Percentiles rank a stretch among this genome's conserved stretches.
These are phyloP conservation scores for Thelephora terrestris DNA, from an alignment of 1,284 basidiomycete species.

Conservation along the genomic window DNA sequence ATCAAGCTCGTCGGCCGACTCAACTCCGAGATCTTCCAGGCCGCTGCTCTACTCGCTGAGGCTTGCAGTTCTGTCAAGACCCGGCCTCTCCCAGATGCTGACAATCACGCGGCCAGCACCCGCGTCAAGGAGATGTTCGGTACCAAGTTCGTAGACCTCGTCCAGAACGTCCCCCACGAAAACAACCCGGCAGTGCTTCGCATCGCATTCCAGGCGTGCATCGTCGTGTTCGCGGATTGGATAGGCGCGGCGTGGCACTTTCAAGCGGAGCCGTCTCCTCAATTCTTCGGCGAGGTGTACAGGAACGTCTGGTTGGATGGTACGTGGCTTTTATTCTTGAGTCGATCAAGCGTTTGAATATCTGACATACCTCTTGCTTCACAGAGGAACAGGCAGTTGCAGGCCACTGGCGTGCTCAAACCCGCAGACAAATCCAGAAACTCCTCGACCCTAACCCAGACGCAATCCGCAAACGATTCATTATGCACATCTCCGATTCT, in stretches of 20 bases:
- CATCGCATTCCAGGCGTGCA: slow-evolving; percentile 37
- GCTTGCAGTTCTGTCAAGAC: slow-evolving; percentile 5
- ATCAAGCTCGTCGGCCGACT: slow-evolving; percentile 10
- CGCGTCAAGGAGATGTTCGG: slow-evolving; percentile 24
- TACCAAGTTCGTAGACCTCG: slow-evolving; percentile 24
- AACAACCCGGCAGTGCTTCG: slow-evolving; percentile 40
- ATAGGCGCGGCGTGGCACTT: slow-evolving; percentile 42
- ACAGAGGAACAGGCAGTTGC: slow-evolving; percentile 40
- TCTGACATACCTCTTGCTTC: not conserved
- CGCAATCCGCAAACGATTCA: slow-evolving; percentile 20
- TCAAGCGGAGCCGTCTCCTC: slow-evolving; percentile 29
- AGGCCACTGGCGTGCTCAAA: slow-evolving; percentile 43
- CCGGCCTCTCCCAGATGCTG: not conserved
- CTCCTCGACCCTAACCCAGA: slow-evolving; percentile 18
- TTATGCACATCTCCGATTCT: slow-evolving; percentile 26
- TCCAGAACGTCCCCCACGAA: slow-evolving; percentile 24
- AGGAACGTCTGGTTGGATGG: slow-evolving; percentile 33
- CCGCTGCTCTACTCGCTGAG: slow-evolving; percentile 11
- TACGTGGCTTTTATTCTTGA: slow-evolving; percentile 15
- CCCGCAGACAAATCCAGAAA: slow-evolving; percentile 32
- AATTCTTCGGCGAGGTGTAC: slow-evolving; percentile 35
- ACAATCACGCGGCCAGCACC: slow-evolving; percentile 5
- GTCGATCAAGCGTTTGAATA: not conserved
- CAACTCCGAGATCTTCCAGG: slow-evolving; percentile 17
- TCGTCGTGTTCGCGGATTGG: slow-evolving; percentile 33